These are phyloP conservation scores for Blastobotrys proliferans DNA, from an alignment of 1,139 yeast species.

Conservation along the genomic window DNA sequence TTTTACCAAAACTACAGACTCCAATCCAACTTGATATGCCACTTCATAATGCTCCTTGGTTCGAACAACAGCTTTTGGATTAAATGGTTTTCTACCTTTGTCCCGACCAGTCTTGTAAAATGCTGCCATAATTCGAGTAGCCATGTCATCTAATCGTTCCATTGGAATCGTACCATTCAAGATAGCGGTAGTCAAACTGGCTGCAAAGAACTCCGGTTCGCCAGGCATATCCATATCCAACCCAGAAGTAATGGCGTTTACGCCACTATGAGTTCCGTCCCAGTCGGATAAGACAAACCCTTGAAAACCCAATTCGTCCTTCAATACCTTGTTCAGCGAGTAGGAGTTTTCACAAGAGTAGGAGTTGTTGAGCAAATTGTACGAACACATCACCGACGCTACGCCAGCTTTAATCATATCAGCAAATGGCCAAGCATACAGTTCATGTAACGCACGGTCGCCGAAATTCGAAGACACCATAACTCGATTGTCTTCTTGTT, in stretches of 20 bases:
- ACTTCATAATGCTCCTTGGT: slow-evolving; percentile 42
- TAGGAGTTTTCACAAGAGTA: slow-evolving; percentile 61
- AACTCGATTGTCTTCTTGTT: slow-evolving; percentile 49
- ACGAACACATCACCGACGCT: slow-evolving; percentile 60
- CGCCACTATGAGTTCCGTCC: slow-evolving; percentile 57
- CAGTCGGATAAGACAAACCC: slow-evolving; percentile 66
- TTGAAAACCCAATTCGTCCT: slow-evolving; percentile 62
- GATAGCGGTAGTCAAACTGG: slow-evolving; percentile 51
- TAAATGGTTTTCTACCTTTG: slow-evolving; percentile 34
- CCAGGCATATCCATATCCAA: slow-evolving; percentile 71
- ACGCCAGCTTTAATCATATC: slow-evolving; percentile 58
- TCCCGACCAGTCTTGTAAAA: slow-evolving; percentile 36
- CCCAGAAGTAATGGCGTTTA: slow-evolving; percentile 55
- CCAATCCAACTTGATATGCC: slow-evolving; percentile 53
- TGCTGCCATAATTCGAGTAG: slow-evolving; percentile 53
- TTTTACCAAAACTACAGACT: slow-evolving; percentile 53
- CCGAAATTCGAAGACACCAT: slow-evolving; percentile 56
- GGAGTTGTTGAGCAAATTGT: slow-evolving; percentile 54
- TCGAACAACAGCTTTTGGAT: slow-evolving; percentile 54
- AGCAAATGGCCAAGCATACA: slow-evolving; percentile 64
- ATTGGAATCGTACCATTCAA: slow-evolving; percentile 56
- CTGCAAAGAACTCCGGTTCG: slow-evolving; percentile 52
- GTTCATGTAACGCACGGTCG: slow-evolving; percentile 60
- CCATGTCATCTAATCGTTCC: slow-evolving; percentile 60
- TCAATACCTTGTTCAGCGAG: slow-evolving; percentile 50